These are phyloP conservation scores for Aspergillus ruber DNA, from an alignment of 2,329 filamentous ascomycete species.

Conservation along the genomic window DNA sequence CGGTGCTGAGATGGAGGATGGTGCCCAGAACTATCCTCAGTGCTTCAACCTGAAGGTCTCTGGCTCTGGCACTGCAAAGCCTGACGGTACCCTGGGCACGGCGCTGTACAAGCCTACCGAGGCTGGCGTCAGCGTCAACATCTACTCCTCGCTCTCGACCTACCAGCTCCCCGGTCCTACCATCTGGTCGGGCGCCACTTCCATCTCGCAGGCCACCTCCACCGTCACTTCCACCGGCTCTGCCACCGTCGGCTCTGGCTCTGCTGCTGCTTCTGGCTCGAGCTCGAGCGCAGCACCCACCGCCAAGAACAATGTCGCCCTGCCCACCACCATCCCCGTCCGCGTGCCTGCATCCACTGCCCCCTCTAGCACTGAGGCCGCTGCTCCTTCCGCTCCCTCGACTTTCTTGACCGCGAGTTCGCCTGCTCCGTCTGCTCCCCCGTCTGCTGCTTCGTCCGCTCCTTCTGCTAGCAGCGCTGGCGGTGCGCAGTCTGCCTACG, in stretches of 20 bases:
- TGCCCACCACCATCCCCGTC: background rate
- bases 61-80: constrained; percentile 41
- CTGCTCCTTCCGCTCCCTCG: background rate
- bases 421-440: background rate
- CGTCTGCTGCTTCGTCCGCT: background rate
- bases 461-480: constrained; percentile 4
- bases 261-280: background rate
- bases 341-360: background rate
- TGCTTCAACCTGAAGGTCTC: constrained; percentile 54
- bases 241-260: constrained; percentile 3
- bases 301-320: background rate
- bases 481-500: constrained; percentile 18
- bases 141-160: constrained; percentile 42
- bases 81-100: constrained; percentile 44
- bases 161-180: constrained; percentile 48
- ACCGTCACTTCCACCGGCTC: constrained; percentile 10
- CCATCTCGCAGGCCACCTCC: constrained; percentile 9
- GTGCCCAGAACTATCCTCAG: constrained; percentile 47
- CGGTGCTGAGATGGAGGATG: constrained; percentile 33
- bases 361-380: background rate
- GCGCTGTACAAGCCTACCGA: constrained; percentile 49
- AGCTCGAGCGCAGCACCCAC: constrained; percentile 1
- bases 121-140: constrained; percentile 51
- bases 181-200: constrained; percentile 12
- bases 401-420: constrained; percentile 1